A percentile compares a stretch with the other conserved stretches of the same genome.
Conservation (phyloP, 2,329 filamentous ascomycete species). For the Aspergillus pseudoviridinutans region DNA sequence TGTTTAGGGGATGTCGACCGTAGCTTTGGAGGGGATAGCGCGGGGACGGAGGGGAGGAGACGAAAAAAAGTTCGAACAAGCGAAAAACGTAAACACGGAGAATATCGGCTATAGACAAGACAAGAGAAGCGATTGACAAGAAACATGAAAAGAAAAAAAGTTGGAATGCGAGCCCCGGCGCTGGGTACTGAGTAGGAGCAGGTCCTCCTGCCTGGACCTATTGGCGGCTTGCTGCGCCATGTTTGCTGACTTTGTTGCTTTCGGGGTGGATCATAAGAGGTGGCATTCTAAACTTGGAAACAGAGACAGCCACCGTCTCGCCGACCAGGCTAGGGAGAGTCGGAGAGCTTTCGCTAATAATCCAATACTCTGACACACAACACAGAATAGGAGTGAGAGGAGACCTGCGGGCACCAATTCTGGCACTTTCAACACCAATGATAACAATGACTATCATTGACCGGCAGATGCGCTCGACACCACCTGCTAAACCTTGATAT, state of each 20-base stretch:
- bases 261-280: neutral
- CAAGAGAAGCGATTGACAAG: neutral
- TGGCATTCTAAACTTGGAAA: slow-evolving; percentile 1
- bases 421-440: neutral
- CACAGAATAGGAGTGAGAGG: neutral
- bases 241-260: neutral
- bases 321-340: neutral
- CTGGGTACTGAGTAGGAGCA: neutral
- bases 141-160: slow-evolving; percentile 1
- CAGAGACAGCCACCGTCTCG: neutral
- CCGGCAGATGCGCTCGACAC: neutral
- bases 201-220: neutral
- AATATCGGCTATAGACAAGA: neutral
- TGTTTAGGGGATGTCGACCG: neutral
- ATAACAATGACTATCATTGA: neutral
- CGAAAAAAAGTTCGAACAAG: neutral
- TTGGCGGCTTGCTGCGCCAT: neutral
- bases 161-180: neutral
- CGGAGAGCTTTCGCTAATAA: neutral
- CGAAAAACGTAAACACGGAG: neutral
- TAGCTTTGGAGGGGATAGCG: neutral
- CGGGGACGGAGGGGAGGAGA: neutral
- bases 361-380: neutral
- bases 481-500: neutral
- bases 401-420: neutral